Base-by-base conservation (phyloP, 352 stramenopile species). In the Achlya hypogyna region DNA sequence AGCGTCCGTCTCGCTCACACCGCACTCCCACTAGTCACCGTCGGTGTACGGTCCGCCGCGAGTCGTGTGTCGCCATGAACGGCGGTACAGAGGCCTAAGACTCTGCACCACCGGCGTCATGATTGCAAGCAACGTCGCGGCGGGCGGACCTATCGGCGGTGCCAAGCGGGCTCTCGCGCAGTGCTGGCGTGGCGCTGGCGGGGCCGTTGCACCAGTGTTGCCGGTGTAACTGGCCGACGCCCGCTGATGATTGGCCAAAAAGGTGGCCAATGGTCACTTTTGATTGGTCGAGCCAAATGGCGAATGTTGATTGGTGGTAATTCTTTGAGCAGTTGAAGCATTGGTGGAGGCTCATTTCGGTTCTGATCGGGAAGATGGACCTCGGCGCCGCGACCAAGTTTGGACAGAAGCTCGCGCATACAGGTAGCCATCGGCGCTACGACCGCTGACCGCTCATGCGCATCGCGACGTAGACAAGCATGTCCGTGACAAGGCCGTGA, bases 331-430 rank as follows among this genome's bases (percentile, higher is more conserved):
- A 1, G 38, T 18, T n/a, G 38, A n/a, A 45, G 38, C 38, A 45
- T 45, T 45, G 38, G 38, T 45, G 14, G 38, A 10, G 38, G 38
- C 38, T 45, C 38, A 45, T 45, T 45, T 18, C n/a, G 12, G n/a
- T 45, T 45, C 38, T 52, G 22, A n/a, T 5, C 2, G 0, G 16
- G 35, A 45, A 28, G 20, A 64, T 64, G 54, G 54, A 64, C 31
- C 1, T 64, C 54, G 9, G 35, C 12, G 82, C 80, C 16, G 85
- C 83, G 62, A 88, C 79, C 52, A 84, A 83, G 63, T 93, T 93
- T 71, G 85, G 85, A 22, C 85, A 93, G 74, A 84, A 85, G 53
- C 82, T 93, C 25, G 85, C 83, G 49, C 85, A 93, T 71, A 93
- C 85, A 27, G 80, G 80, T 87, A 75, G 34, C 14, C 22, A 23